Percentiles rank a stretch among this genome's conserved stretches.
phyloP scores from a whole-genome alignment of 1,284 basidiomycete genomes.

The Marasmius fiardii region DNA sequence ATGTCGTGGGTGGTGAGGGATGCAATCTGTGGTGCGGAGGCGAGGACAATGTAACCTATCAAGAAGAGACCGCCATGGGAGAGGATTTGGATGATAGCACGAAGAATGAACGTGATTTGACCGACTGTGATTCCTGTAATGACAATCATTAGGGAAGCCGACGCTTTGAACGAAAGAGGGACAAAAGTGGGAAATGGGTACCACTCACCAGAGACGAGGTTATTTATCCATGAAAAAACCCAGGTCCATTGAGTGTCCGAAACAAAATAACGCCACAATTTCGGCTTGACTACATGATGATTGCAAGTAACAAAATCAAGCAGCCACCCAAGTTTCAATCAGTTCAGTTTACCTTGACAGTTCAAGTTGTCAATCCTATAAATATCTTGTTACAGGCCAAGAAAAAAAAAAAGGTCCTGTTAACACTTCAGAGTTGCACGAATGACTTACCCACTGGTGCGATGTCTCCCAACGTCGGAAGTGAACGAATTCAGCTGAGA shows the following conservation, averaged over 20 bases:
- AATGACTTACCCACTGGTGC: too few species aligned
- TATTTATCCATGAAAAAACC: background rate
- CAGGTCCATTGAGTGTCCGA: too few species aligned
- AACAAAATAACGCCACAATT: too few species aligned
- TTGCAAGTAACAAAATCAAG: too few species aligned
- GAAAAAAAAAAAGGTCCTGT: too few species aligned
- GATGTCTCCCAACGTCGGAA: too few species aligned
- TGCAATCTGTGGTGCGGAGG: constrained; percentile 18
- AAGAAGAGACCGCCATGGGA: constrained; percentile 18
- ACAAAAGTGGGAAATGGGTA: background rate
- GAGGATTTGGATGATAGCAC: constrained; percentile 20
- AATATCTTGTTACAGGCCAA: too few species aligned
- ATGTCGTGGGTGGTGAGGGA: constrained; percentile 20
- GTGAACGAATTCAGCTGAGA: too few species aligned
- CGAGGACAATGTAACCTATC: constrained; percentile 19
- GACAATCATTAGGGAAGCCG: background rate
- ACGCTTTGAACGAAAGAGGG: background rate
- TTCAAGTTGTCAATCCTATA: too few species aligned
- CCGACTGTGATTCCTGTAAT: constrained; percentile 17
- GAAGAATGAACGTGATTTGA: constrained; percentile 21
- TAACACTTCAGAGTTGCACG: too few species aligned
- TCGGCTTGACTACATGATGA: too few species aligned
- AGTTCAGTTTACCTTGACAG: background rate
- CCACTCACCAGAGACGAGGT: background rate
- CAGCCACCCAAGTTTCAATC: too few species aligned